phyloP scores from a whole-genome alignment of 768 basidiomycete genomes.

The Boletus tomentosulus region DNA sequence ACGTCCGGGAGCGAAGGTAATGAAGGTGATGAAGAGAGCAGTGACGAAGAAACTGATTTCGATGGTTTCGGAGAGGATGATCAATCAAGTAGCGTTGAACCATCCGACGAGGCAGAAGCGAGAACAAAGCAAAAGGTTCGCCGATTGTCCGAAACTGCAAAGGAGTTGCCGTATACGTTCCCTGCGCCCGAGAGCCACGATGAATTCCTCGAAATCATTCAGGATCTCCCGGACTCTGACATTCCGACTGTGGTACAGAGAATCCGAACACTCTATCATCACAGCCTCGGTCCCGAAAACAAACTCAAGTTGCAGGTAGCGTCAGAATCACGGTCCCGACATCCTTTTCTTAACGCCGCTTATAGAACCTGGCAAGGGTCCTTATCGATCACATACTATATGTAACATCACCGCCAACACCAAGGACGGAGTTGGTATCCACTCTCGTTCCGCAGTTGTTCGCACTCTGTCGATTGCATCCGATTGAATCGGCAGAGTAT shows the following conservation, averaged over 20 bases:
- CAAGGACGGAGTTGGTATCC: slow-evolving; percentile 57
- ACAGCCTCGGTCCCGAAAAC: slow-evolving; percentile 88
- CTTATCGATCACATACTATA: slow-evolving; percentile 88
- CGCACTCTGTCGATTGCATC: slow-evolving; percentile 75
- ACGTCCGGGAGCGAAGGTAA: slow-evolving; percentile 33
- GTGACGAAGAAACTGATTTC: slow-evolving; percentile 29
- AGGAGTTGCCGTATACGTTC: slow-evolving; percentile 88
- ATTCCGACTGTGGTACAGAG: slow-evolving; percentile 81
- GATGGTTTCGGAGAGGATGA: slow-evolving; percentile 33
- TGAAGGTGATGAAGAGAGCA: slow-evolving; percentile 26
- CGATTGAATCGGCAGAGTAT: slow-evolving; percentile 70
- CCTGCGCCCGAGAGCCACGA: slow-evolving; percentile 83
- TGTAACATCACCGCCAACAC: slow-evolving; percentile 58
- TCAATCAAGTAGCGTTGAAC: slow-evolving; percentile 37
- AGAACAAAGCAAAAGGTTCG: slow-evolving; percentile 30
- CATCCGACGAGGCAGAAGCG: slow-evolving; percentile 34
- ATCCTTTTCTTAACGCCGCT: background rate
- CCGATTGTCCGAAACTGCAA: slow-evolving; percentile 30
- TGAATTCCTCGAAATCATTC: slow-evolving; percentile 82
- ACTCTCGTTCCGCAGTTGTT: slow-evolving; percentile 74
- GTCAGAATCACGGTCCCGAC: slow-evolving; percentile 1
- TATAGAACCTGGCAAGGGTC: slow-evolving; percentile 66
- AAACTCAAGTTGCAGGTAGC: slow-evolving; percentile 86
- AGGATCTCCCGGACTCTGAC: slow-evolving; percentile 65
- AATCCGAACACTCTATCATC: slow-evolving; percentile 86